Conservation (phyloP, 1,139 yeast species). For the Diutina sp. region DNA sequence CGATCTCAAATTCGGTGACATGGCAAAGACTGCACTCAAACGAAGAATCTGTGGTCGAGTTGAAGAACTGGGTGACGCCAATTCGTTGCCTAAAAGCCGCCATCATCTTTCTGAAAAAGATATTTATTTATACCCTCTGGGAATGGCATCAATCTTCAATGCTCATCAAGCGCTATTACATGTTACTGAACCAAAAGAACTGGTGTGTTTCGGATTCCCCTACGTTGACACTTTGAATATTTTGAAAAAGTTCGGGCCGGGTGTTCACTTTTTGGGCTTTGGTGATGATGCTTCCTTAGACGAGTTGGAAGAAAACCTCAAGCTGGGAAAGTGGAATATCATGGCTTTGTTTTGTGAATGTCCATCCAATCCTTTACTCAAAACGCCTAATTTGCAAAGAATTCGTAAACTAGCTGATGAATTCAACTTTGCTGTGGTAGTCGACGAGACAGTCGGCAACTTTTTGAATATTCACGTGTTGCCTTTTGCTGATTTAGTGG, state of each 20-base stretch:
- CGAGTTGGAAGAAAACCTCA: constrained; percentile 48
- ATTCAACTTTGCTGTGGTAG: constrained; percentile 63
- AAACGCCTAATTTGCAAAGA: constrained; percentile 63
- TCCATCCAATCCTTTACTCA: constrained; percentile 84
- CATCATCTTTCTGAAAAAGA: constrained; percentile 38
- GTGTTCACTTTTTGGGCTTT: constrained; percentile 68
- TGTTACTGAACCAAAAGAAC: constrained; percentile 32
- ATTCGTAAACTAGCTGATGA: constrained; percentile 55
- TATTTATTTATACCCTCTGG: constrained; percentile 76
- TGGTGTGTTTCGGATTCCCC: constrained; percentile 91
- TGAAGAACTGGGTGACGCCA: constrained; percentile 23
- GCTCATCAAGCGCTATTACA: constrained; percentile 61
- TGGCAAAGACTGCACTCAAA: constrained; percentile 63
- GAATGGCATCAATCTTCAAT: constrained; percentile 84
- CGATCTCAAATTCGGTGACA: constrained; percentile 60
- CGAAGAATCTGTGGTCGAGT: constrained; percentile 65
- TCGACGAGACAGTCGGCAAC: constrained; percentile 93
- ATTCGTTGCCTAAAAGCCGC: constrained; percentile 14
- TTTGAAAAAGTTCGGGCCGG: constrained; percentile 80
- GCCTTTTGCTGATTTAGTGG: constrained; percentile 75
- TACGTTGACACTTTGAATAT: constrained; percentile 87
- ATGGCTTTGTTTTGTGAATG: constrained; percentile 78
- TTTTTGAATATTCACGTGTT: constrained; percentile 73
- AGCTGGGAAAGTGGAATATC: constrained; percentile 49
- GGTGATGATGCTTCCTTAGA: constrained; percentile 69